Base-by-base conservation (phyloP, 2,329 filamentous ascomycete species). In the Waltergamsia citrina region DNA sequence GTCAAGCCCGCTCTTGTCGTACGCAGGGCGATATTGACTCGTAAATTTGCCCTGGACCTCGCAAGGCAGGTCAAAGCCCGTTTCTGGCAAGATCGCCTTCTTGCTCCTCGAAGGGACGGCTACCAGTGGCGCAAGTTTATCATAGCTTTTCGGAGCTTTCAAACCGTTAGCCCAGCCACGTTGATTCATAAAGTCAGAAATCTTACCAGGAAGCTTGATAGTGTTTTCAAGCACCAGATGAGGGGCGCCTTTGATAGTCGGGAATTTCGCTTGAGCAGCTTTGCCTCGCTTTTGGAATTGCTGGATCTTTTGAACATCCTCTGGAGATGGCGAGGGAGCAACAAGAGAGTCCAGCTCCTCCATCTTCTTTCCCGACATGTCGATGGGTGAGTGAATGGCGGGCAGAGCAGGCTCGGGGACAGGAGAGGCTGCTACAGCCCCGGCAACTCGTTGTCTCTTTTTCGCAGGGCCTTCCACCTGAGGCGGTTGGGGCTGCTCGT, bases 21-120 rank as follows among this genome's bases (percentile, higher is more conserved):
- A 40, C 1, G 57, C 59, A 5, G 62, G 62, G 24, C 53, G 54
- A 33, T 63, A 66, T 33, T 56, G 54, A 30, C 46, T 54, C 4
- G 57, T 57, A 35, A 66, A 66, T 10, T 44, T 49, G 8, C 62
- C 62, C 34, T 66, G 62, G 5, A 65, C 56, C 40, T 66, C 62
- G 29, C 60, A 64, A 4, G 62, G 60, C 11, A 66, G 48, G 9
- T 45, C 47, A 30, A 56, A 57, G 4, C 55, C 56, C 20, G 62
- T 37, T 22, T 61, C 58, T 2, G 60, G 56, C 3, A 65, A 48
- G 33, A 64, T 53, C 3, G 50, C 42, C 26, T 54, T 59, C 7
- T 59, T 55, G 16, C 51, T 62, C 26, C 52, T 53, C 11, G 61
- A 46, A 7, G 62, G 58, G 15, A 61, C 39, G 6, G 62, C 60